phyloP scores from a whole-genome alignment of 208 protist species.

The Trypanosomatidae sp. region DNA sequence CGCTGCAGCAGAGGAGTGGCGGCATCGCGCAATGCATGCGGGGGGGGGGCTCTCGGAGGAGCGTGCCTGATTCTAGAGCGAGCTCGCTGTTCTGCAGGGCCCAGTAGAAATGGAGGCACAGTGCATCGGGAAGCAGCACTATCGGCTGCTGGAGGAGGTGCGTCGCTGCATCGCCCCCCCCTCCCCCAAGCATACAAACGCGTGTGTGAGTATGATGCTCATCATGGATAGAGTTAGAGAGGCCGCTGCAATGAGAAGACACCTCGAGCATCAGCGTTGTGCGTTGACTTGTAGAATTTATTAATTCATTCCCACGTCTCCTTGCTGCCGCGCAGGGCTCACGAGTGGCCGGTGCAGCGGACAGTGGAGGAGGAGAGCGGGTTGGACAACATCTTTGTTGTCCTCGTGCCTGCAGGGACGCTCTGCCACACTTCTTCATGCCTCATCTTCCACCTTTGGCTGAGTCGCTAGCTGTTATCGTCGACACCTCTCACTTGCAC shows the following conservation, averaged over 20 bases:
- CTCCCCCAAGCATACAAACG: not conserved
- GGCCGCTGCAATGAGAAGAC: not conserved
- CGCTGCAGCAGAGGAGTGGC: not conserved
- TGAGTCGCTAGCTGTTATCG: not conserved
- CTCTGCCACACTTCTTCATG: not conserved
- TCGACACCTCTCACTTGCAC: not conserved
- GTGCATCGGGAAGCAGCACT: not conserved
- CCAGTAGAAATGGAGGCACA: not conserved
- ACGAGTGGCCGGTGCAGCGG: not conserved
- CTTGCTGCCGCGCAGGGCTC: not conserved
- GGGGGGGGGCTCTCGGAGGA: not conserved
- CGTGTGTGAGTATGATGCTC: not conserved
- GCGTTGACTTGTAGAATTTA: not conserved
- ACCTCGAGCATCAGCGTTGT: not conserved
- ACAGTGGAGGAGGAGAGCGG: not conserved
- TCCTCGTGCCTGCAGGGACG: not conserved
- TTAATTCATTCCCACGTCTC: not conserved
- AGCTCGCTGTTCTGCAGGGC: not conserved
- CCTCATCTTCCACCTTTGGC: not conserved
- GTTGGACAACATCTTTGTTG: not conserved
- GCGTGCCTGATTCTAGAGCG: not conserved
- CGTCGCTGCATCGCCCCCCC: not conserved
- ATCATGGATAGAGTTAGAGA: not conserved
- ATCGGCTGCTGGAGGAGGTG: not conserved
- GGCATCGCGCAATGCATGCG: not conserved